These are phyloP conservation scores for Venturia oleaginea DNA, from an alignment of 2,329 filamentous ascomycete genomes.

Conservation along the genomic window DNA sequence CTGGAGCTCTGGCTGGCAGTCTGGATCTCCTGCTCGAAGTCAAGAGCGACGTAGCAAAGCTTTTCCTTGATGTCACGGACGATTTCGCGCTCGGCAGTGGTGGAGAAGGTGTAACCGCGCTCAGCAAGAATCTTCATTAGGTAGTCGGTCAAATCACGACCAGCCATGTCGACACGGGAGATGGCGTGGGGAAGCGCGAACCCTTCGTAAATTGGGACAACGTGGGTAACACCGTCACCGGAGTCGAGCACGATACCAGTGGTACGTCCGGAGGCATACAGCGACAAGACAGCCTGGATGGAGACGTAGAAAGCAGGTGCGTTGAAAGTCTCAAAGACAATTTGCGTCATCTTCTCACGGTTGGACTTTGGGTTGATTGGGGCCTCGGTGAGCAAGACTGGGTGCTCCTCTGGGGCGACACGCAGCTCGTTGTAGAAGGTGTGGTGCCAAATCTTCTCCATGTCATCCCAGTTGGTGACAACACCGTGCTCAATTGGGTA, in stretches of 20 bases:
- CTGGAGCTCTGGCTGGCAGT: conserved; percentile 97
- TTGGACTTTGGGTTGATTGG: conserved; percentile 99
- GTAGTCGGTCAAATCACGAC: conserved; percentile 99
- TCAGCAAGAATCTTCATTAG: conserved; percentile 99
- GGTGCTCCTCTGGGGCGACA: conserved; percentile 99
- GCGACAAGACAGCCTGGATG: conserved; percentile 97
- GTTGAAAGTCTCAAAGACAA: conserved; percentile 99
- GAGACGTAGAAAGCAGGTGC: conserved; percentile 99
- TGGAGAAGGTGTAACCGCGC: conserved; percentile 99
- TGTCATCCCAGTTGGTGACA: conserved; percentile 99
- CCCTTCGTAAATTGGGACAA: conserved; percentile 99
- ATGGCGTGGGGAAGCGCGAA: conserved; percentile 99
- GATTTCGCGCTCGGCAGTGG: conserved; percentile 99
- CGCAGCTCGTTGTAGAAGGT: conserved; percentile 99
- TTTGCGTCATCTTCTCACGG: conserved; percentile 99
- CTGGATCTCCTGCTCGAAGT: conserved; percentile 99
- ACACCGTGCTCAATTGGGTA: conserved; percentile 99
- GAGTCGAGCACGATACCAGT: conserved; percentile 99
- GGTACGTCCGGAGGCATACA: conserved; percentile 99
- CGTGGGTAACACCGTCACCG: conserved; percentile 99
- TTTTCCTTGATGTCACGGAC: conserved; percentile 99
- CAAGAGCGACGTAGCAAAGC: conserved; percentile 99
- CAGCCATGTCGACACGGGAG: conserved; percentile 99
- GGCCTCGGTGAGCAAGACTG: conserved; percentile 96
- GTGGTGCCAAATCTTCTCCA: conserved; percentile 99